Base-by-base conservation (phyloP, 2,329 filamentous ascomycete species). In the Aspergillus tubingensis region DNA sequence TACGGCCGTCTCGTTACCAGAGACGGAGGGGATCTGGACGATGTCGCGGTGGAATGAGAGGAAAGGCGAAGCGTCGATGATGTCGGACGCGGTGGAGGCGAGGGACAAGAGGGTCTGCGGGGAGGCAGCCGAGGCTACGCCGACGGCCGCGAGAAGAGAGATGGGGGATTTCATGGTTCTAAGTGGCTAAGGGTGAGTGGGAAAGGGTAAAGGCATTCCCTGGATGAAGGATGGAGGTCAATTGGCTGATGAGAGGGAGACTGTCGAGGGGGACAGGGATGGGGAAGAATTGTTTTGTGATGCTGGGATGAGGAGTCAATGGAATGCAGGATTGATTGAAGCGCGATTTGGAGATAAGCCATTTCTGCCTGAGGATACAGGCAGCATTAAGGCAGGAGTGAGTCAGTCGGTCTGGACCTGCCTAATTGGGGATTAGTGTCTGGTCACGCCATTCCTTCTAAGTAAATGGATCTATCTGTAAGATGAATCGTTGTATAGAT, bases 1-100 rank as follows among this genome's bases (percentile, higher is more conserved):
- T 7, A 92, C 87, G 0, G 82, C 77, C 44, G 85, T 78, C 74
- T 96, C 92, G 63, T 88, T 82, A 49, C 85, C 85, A 3, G 85
- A 87, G 63, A 92, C 84, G 0, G 91, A 96, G 53, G 89, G 83
- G 48, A 89, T 89, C 60, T 89, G 82, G 30, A 93, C 83, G n/a
- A 96, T 85, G 15, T 86, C 83, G 56, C 88, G 86, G 78, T 96
- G 92, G 11, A 96, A 83, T 17, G 83, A 82, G 47, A 96, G 82
- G 0, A 96, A 83, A 2, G 77, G 76, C 1, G 78, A 80, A 19
- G 65, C 65, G n/a, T 72, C 68, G 52, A 81, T 78, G 41, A 79
- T 69, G 43, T 75, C 65, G 5, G 76, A 53, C 55, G 36, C 39
- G 41, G 30, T 23, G 50, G 47, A 57, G 47, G 44, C 39, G 39